Percentiles rank a stretch among this genome's conserved stretches.
Evolutionary conservation across 208 protist species (phyloP).

Genomic region (Trypanosomatidae sp.): DNA sequence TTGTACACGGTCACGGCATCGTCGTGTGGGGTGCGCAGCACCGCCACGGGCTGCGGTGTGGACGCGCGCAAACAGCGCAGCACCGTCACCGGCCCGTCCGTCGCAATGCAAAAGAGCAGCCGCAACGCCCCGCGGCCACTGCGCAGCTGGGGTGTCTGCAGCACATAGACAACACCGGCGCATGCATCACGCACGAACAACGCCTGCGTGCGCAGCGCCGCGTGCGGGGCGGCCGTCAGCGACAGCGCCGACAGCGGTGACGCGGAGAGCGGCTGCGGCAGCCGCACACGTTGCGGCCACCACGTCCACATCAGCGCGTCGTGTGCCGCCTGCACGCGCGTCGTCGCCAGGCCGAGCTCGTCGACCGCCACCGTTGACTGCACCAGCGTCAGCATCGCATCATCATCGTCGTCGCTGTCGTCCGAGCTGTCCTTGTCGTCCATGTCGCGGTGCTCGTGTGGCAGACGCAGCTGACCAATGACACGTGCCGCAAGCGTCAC

Average conservation of each 20-base stretch:
- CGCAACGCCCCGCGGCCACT: constrained; percentile 18
- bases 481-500: constrained; percentile 13
- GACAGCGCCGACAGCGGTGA: constrained; percentile 25
- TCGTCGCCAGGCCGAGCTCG: constrained; percentile 16
- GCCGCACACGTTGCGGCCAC: constrained; percentile 39
- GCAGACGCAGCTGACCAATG: constrained; percentile 9
- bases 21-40: constrained; percentile 41
- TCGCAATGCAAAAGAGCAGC: constrained; percentile 30
- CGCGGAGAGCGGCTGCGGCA: constrained; percentile 25
- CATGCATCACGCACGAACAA: constrained; percentile 55
- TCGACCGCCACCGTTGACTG: constrained; percentile 7
- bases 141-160: constrained; percentile 33
- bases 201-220: constrained; percentile 5
- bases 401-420: background rate
- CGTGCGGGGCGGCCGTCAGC: constrained; percentile 28
- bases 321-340: constrained; percentile 6
- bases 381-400: too few species aligned
- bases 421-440: constrained; percentile 1
- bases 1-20: constrained; percentile 48
- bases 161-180: constrained; percentile 13
- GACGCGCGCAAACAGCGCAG: constrained; percentile 30
- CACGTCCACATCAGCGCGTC: constrained; percentile 45
- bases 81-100: constrained; percentile 32
- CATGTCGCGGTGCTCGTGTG: background rate
- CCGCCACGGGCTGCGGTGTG: constrained; percentile 38